Base-by-base conservation (phyloP, 2,329 filamentous ascomycete genomes). In the Lasiodiplodia gonubiensis region DNA sequence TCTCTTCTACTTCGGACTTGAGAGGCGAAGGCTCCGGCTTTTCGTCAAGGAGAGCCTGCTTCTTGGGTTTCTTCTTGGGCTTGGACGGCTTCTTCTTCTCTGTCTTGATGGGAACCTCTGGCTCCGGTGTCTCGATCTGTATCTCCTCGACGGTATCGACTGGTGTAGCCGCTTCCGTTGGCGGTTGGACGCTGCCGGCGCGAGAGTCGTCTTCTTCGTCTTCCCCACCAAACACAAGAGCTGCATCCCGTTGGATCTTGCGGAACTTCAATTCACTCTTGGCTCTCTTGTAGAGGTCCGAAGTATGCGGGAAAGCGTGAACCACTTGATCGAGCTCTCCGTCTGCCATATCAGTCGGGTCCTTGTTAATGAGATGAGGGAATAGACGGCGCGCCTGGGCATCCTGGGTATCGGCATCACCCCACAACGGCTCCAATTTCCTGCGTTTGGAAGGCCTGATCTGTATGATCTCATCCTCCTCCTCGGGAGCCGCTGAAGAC, bases 211-310 rank as follows among this genome's bases (percentile, higher is more conserved):
- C 83, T 16, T 85, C 81, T 27, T 83, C 80, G 51, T 83, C 81
- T 76, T 85, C 86, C 53, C 91, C 83, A 16, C 87, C 89, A 74
- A 93, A 93, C 5, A 94, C 83, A 72, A 93, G 91, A 72, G 94
- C 92, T 68, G 94, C 92, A 76, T 92, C 93, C 81, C 93, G 94
- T 73, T 90, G 91, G 59, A 92, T 88, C 78, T 97, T 95, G 61
- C 91, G 87, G 55, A 90, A 86, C 69, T 78, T 79, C 65, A 78
- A 74, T 23, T 92, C 86, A 46, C 90, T 88, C 53, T 89, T 82
- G 48, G 91, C 87, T 48, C 92, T 84, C 78, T 94, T 95, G 70
- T 91, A 89, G 77, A 97, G 95, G 77, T 82, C 83, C n/a, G 84
- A 85, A 46, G 78, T 80, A 27, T 84, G 80, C 25, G 86, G 85